Evolutionary conservation across 371 early-diverging fungal species (phyloP), one percentile per base, ranked within the genome.

Genomic region (Rhizopus delemar): DNA sequence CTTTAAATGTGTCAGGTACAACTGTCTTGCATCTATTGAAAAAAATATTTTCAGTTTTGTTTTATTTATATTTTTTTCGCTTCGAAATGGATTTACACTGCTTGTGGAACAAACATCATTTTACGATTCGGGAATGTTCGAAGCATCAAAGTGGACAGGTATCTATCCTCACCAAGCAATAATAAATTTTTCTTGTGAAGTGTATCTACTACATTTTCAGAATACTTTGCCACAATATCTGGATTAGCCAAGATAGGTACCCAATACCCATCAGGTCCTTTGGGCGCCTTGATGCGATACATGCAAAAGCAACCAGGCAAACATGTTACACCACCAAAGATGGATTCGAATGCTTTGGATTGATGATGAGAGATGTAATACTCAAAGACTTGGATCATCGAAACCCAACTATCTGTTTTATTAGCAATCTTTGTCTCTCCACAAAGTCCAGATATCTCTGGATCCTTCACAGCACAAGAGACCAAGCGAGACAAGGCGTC

Each of bases 241-340:
- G 96, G 87, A 74, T 93, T 84, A 74, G 86, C 86, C 68, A 97
- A 80, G 53, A 88, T 95, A 56, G 89, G 91, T 11, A 73, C 81
- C 84, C 68, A 86, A 29, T 81, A 87, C 59, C 68, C 85, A 57
- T 75, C 82, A 16, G 52, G 52, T 38, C 82, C 87, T 56, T 86
- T 90, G 45, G 73, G 75, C 0, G 84, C 81, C 56, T 81, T 86
- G 56, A 97, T 84, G 34, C 95, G 84, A 74, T 95, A 95, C 90
- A 91, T 93, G 70, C 93, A 89, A 80, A 96, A 96, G 67, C 96
- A 96, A 41, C 97, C 96, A 9, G 96, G 96, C 29, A 97, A 76
- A 80, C 98, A 97, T 16, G 96, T 97, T 11, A 97, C 96, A 82
- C 94, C 94, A 68, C 97, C 98, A 86, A 96, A 97, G 38, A 96